Base-by-base conservation (phyloP, 1,139 yeast genomes). In the Taphrina wiesneri region DNA sequence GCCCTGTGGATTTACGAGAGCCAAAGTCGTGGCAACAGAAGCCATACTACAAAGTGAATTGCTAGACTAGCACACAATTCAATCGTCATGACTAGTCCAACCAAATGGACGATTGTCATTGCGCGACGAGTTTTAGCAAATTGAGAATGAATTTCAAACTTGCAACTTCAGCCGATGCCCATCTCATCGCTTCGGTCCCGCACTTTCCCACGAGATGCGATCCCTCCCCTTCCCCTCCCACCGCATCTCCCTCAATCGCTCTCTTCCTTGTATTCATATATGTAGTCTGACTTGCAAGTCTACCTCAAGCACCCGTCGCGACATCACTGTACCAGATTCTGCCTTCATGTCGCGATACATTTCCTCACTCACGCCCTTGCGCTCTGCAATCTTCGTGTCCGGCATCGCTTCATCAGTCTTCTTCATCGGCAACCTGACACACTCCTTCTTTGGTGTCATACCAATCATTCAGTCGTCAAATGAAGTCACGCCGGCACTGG, bases 1-100 rank as follows among this genome's bases (percentile, higher is more conserved):
- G 64, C 64, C 9, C 41, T 60, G 23, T 60, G 64, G 64, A 39
- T 60, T 51, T 60, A 51, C 36, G 56, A 60, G 30, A 56, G 23
- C 21, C 52, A 51, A 23, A 17, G 49, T 30, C 34, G 34, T 11
- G 34, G 11, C 34, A 30, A 30, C 34, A 30, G 34, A 30, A 30
- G 34, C 6, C n/a, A n/a, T n/a, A n/a, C n/a, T n/a, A n/a, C n/a
- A n/a, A n/a, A n/a, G n/a, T n/a, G n/a, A n/a, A n/a, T n/a, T n/a
- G n/a, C n/a, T n/a, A n/a, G n/a, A n/a, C n/a, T n/a, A n/a, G n/a
- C n/a, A n/a, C n/a, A n/a, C n/a, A n/a, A n/a, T n/a, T n/a, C n/a
- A n/a, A n/a, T n/a, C n/a, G n/a, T n/a, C n/a, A n/a, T n/a, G n/a
- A n/a, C n/a, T n/a, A n/a, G n/a, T n/a, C n/a, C n/a, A n/a, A n/a